phyloP scores from a whole-genome alignment of 129 eudicot genomes.

The Rutidosis leptorrhynchoides region DNA sequence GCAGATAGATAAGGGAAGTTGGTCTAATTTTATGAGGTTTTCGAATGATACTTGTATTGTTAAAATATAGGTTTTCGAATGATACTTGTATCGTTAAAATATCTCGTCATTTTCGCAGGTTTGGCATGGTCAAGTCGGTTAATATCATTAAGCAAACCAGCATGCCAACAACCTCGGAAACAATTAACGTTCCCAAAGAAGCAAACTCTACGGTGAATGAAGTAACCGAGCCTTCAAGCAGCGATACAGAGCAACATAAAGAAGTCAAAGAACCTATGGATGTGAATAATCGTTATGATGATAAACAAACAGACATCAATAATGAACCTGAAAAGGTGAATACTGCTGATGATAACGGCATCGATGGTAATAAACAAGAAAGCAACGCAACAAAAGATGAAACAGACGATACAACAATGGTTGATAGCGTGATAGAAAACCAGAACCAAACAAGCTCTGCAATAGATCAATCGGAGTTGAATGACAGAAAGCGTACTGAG shows the following conservation, averaged over 20 bases:
- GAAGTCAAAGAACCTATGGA: conserved; percentile 22
- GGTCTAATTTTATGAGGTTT: not conserved
- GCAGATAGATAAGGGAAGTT: not conserved
- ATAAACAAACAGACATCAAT: not conserved
- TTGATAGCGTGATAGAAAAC: conserved; percentile 24
- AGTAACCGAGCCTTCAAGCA: conserved; percentile 1
- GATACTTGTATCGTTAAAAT: not conserved
- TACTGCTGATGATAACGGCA: conserved; percentile 19
- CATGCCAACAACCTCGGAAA: conserved; percentile 27
- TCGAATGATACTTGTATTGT: not conserved
- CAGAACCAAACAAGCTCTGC: conserved; percentile 14
- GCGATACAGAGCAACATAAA: conserved; percentile 34
- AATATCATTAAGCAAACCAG: conserved; percentile 50
- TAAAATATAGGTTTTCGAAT: no score
- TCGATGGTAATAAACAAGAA: conserved; percentile 23
- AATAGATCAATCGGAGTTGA: conserved; percentile 21
- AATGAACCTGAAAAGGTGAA: conserved; percentile 28
- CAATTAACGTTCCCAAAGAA: conserved; percentile 20
- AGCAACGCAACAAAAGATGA: conserved; percentile 34
- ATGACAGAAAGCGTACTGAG: conserved; percentile 17
- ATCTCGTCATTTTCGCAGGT: conserved; percentile 44
- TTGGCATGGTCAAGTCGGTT: conserved; percentile 77
- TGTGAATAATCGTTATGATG: conserved; percentile 5
- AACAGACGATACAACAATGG: conserved; percentile 26
- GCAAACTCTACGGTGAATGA: conserved; percentile 17